Percentiles rank a stretch among this genome's conserved stretches.
phyloP scores from a whole-genome alignment of 257 asterid genomes.

The Ocimum tenuiflorum region DNA sequence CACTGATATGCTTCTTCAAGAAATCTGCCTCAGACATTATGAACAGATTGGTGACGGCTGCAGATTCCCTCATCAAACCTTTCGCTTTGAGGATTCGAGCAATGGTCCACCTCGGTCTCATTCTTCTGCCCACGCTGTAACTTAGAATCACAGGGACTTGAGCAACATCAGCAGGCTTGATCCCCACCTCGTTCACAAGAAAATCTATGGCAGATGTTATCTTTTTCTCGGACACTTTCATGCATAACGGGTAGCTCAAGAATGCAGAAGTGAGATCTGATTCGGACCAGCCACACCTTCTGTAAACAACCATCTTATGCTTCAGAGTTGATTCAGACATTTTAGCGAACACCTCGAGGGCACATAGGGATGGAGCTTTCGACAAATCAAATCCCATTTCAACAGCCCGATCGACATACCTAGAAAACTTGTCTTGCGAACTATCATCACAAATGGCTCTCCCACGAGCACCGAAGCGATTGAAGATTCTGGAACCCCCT shows the following conservation, averaged over 20 bases:
- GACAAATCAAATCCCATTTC: conserved; percentile 18
- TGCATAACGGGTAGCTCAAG: conserved; percentile 21
- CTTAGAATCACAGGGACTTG: conserved; percentile 8
- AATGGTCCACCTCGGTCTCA: no score
- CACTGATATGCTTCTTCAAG: not conserved
- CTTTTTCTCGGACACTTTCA: conserved; percentile 25
- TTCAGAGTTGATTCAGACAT: conserved; percentile 4
- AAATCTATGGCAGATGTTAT: conserved; percentile 20
- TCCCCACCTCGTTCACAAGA: conserved; percentile 13
- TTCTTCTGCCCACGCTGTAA: not conserved
- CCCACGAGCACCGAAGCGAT: not conserved
- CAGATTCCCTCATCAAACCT: no score
- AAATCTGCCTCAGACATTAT: not conserved
- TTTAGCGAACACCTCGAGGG: conserved; percentile 8
- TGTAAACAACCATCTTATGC: no score
- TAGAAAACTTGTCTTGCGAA: not conserved
- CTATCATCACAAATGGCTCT: not conserved
- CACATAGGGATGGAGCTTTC: not conserved
- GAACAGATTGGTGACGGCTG: not conserved
- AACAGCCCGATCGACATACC: not conserved
- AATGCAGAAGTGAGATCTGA: no score
- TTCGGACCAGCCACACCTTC: no score
- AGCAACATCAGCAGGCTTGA: not conserved
- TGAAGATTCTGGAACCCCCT: conserved; percentile 9
- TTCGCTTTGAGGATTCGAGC: no score